A percentile compares a stretch with the other conserved stretches of the same genome.
Conservation (phyloP, 768 basidiomycete species). For the Pleurotus platypus region DNA sequence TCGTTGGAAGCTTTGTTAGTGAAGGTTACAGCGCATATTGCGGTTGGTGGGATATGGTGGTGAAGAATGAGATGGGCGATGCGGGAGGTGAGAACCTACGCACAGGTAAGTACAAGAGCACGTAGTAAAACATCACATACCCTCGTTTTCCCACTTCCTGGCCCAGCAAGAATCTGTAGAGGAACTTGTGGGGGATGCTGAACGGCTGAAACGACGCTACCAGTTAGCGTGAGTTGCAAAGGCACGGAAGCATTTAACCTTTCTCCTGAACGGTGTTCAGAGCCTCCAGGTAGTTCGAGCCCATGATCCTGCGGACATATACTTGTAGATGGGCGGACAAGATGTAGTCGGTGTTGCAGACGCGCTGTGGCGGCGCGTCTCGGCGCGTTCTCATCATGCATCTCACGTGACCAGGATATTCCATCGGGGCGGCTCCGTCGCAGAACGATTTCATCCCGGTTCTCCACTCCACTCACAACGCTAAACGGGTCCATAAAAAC, state of each 20-base stretch:
- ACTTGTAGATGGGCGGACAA: too few relatives aligned
- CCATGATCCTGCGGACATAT: background rate
- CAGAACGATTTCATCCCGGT: too few relatives aligned
- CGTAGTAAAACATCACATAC: conserved; percentile 19
- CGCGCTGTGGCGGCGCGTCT: too few relatives aligned
- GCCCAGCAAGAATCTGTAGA: conserved; percentile 80
- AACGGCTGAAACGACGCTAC: conserved; percentile 46
- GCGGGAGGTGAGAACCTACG: conserved; percentile 60
- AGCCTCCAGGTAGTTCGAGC: conserved; percentile 14
- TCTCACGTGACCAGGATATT: too few relatives aligned
- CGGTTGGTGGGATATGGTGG: conserved; percentile 45
- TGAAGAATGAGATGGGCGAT: conserved; percentile 62
- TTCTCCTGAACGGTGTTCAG: conserved; percentile 36
- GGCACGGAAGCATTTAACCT: conserved; percentile 22
- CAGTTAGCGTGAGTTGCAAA: background rate
- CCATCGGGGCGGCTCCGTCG: too few relatives aligned
- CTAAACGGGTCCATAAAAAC: too few relatives aligned
- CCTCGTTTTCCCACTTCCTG: conserved; percentile 71
- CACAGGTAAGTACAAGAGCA: background rate
- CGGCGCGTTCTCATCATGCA: too few relatives aligned
- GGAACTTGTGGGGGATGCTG: conserved; percentile 57
- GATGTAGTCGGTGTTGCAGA: too few relatives aligned
- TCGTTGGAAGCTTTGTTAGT: conserved; percentile 90
- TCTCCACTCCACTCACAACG: too few relatives aligned
- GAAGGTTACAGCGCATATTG: conserved; percentile 81